These are phyloP conservation scores for Diaporthe nobilis DNA, from an alignment of 2,329 filamentous ascomycete species.

Conservation along the genomic window DNA sequence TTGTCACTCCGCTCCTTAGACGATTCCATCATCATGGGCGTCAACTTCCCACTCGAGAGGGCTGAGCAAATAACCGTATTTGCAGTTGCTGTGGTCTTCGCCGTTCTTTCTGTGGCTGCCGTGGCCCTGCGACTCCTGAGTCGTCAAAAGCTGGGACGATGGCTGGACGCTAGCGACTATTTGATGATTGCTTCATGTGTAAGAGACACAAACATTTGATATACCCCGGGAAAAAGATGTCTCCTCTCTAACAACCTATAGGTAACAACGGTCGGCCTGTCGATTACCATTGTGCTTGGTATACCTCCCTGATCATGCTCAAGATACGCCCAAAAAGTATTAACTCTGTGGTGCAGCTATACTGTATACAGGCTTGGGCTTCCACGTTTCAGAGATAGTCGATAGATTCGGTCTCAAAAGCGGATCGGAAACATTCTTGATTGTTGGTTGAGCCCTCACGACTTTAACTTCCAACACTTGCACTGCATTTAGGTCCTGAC, in stretches of 20 bases:
- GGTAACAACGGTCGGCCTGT: conserved; percentile 15
- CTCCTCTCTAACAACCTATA: background rate
- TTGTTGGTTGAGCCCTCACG: background rate
- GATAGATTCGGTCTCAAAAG: conserved; percentile 26
- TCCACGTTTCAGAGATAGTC: conserved; percentile 21
- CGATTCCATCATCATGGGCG: conserved; percentile 10
- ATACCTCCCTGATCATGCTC: no score
- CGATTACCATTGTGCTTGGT: conserved; percentile 6
- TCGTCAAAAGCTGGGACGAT: conserved; percentile 33
- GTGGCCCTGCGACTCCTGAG: conserved; percentile 19
- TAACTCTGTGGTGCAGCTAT: background rate
- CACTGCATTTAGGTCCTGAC: background rate
- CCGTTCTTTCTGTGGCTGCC: background rate
- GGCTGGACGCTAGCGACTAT: conserved; percentile 28
- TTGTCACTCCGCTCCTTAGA: background rate
- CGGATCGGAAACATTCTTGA: background rate
- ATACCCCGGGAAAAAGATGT: background rate
- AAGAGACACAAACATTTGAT: background rate
- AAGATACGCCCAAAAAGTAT: background rate
- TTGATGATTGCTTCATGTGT: conserved; percentile 29
- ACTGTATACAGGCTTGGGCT: conserved; percentile 27
- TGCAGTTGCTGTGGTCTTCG: conserved; percentile 11
- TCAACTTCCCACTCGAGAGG: conserved; percentile 18
- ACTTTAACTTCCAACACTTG: background rate
- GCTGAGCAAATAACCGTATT: conserved; percentile 13